Percentiles rank a stretch among this genome's conserved stretches.
phyloP scores from a whole-genome alignment of 225 moss, liverwort and hornwort species.

The Physcomitrium patens region DNA sequence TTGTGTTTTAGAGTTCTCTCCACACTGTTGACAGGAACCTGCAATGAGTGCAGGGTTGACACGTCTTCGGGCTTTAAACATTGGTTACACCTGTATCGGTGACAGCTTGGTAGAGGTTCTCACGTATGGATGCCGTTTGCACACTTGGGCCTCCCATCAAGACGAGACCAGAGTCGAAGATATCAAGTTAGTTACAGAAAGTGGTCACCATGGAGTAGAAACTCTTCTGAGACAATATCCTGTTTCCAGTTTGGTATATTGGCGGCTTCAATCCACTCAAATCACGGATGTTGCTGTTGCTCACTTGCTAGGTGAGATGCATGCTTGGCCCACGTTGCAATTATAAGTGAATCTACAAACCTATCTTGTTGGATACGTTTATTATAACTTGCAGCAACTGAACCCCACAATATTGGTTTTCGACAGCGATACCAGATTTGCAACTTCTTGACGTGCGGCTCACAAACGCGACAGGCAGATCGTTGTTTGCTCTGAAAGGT shows the following conservation, averaged over 20 bases:
- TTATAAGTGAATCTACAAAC: background rate
- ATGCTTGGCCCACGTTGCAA: constrained; percentile 4
- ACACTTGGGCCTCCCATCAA: constrained; percentile 56
- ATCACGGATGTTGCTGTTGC: constrained; percentile 60
- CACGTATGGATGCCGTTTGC: constrained; percentile 71
- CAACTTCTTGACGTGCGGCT: constrained; percentile 67
- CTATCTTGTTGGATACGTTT: background rate
- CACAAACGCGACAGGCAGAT: constrained; percentile 48
- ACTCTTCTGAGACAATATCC: constrained; percentile 49
- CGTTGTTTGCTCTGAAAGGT: constrained; percentile 65
- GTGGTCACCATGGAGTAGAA: constrained; percentile 34
- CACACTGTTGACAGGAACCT: constrained; percentile 14
- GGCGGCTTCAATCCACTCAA: constrained; percentile 60
- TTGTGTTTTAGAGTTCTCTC: constrained; percentile 8
- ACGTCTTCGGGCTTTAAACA: constrained; percentile 59
- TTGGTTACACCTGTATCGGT: constrained; percentile 59
- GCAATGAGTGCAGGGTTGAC: constrained; percentile 48
- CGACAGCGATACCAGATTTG: constrained; percentile 58
- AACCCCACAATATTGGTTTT: constrained; percentile 19
- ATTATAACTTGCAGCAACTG: constrained; percentile 18
- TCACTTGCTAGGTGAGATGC: constrained; percentile 57
- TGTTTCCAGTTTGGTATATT: constrained; percentile 51
- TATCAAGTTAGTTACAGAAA: constrained; percentile 36
- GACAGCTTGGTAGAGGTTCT: constrained; percentile 60
- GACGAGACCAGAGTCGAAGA: constrained; percentile 25